phyloP scores from a whole-genome alignment of 1,284 basidiomycete species.

The Pulveroboletus ridleyi region DNA sequence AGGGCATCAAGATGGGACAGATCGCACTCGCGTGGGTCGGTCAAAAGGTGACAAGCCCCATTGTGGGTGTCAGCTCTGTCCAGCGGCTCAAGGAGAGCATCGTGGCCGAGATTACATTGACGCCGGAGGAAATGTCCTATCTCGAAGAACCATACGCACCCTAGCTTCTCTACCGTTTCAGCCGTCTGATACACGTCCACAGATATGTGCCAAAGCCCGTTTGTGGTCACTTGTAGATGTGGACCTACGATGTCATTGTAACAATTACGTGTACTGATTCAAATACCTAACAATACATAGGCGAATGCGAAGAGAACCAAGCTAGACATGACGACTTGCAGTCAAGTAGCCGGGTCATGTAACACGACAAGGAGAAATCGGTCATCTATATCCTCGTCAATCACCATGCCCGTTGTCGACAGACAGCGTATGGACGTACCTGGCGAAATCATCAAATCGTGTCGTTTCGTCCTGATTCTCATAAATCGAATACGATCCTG shows the following conservation, averaged over 20 bases:
- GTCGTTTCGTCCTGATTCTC: slow-evolving; percentile 88
- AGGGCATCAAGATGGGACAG: no score
- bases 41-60: slow-evolving; percentile 46
- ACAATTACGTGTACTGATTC: no score
- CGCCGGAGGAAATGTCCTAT: slow-evolving; percentile 33
- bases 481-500: slow-evolving; percentile 91
- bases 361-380: slow-evolving; percentile 85
- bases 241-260: not conserved
- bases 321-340: not conserved
- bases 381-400: slow-evolving; percentile 58
- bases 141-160: slow-evolving; percentile 37
- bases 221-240: slow-evolving; percentile 23
- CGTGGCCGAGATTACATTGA: slow-evolving; percentile 24
- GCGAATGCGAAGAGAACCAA: no score
- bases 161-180: not conserved
- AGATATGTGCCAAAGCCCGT: slow-evolving; percentile 15
- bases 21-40: slow-evolving; percentile 41
- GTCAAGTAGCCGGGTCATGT: slow-evolving; percentile 69
- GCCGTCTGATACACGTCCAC: not conserved
- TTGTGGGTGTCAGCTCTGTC: slow-evolving; percentile 40
- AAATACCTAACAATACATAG: no score
- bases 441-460: slow-evolving; percentile 95
- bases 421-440: slow-evolving; percentile 54
- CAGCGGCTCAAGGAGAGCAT: slow-evolving; percentile 28
- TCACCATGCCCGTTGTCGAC: not conserved